A percentile compares a stretch with the other conserved stretches of the same genome.
These are phyloP conservation scores for Puccinia hordei DNA, from an alignment of 1,284 basidiomycete genomes.

Conservation along the genomic window DNA sequence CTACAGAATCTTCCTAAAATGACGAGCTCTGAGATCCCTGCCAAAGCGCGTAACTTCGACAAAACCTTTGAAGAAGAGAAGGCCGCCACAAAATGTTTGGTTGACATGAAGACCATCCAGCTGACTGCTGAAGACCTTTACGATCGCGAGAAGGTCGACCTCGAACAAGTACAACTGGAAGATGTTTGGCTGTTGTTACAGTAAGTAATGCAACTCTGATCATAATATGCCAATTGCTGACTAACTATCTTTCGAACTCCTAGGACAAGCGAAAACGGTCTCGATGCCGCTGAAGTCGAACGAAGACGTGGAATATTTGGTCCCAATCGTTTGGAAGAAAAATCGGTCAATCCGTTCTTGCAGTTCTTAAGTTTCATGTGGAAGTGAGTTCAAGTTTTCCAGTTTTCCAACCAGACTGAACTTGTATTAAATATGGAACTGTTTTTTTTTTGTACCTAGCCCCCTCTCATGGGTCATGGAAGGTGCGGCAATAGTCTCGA, in stretches of 20 bases:
- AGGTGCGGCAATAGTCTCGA: constrained; percentile 91
- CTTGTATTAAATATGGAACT: not conserved
- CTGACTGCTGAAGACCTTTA: constrained; percentile 91
- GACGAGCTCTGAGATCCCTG: not conserved
- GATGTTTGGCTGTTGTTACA: constrained; percentile 96
- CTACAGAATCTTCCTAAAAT: not conserved
- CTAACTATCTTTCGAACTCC: not conserved
- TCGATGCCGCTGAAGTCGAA: constrained; percentile 71
- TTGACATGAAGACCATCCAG: constrained; percentile 67
- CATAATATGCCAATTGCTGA: not conserved
- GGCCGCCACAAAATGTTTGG: constrained; percentile 55
- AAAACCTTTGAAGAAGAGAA: constrained; percentile 47
- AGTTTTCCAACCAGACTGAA: not conserved
- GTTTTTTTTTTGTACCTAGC: constrained; percentile 58
- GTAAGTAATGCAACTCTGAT: constrained; percentile 63
- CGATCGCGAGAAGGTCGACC: constrained; percentile 97
- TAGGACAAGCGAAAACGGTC: constrained; percentile 69
- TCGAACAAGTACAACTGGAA: constrained; percentile 93
- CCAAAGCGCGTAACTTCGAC: constrained; percentile 42
- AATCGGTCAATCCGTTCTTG: constrained; percentile 81
- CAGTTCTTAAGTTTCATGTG: constrained; percentile 62
- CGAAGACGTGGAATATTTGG: constrained; percentile 93
- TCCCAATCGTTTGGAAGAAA: constrained; percentile 89
- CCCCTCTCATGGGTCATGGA: constrained; percentile 99
- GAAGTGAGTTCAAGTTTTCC: constrained; percentile 35